Percentiles rank a stretch among this genome's conserved stretches.
Evolutionary conservation across 192 early-diverging fungal genomes (phyloP).

Genomic region (Cetraspora pellucida): DNA sequence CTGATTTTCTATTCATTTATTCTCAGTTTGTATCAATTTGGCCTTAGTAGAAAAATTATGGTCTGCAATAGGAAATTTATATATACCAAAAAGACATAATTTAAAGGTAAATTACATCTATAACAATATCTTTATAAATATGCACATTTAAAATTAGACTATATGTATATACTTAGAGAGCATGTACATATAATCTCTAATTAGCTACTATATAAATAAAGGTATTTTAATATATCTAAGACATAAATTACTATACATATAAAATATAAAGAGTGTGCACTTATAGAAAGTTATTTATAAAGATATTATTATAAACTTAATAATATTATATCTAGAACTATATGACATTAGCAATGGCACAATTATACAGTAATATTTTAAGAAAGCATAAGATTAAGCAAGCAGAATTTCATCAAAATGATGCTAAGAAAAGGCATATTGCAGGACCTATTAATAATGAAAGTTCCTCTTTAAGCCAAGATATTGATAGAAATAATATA

Average conservation of each 20-base stretch:
- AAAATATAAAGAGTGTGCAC: too few relatives aligned
- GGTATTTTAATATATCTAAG: too few relatives aligned
- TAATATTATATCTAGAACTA: neutral
- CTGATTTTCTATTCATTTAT: neutral
- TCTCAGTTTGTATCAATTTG: neutral
- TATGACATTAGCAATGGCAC: neutral
- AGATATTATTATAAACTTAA: too few relatives aligned
- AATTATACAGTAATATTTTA: slow-evolving; percentile 10
- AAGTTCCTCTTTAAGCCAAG: too few relatives aligned
- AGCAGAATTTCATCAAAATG: neutral
- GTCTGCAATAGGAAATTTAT: neutral
- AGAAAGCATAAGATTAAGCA: slow-evolving; percentile 3
- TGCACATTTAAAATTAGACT: too few relatives aligned
- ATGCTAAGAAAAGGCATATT: neutral
- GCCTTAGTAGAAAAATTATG: neutral
- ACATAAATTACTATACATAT: too few relatives aligned
- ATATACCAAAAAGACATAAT: neutral
- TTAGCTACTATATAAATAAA: too few relatives aligned
- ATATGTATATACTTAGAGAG: too few relatives aligned
- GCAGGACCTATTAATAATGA: neutral
- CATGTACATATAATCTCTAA: too few relatives aligned
- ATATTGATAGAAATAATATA: too few relatives aligned
- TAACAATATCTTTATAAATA: too few relatives aligned
- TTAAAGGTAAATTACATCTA: neutral
- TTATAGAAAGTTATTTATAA: too few relatives aligned